Base-by-base conservation (phyloP, 768 basidiomycete genomes). In the Tulasnella sp. region DNA sequence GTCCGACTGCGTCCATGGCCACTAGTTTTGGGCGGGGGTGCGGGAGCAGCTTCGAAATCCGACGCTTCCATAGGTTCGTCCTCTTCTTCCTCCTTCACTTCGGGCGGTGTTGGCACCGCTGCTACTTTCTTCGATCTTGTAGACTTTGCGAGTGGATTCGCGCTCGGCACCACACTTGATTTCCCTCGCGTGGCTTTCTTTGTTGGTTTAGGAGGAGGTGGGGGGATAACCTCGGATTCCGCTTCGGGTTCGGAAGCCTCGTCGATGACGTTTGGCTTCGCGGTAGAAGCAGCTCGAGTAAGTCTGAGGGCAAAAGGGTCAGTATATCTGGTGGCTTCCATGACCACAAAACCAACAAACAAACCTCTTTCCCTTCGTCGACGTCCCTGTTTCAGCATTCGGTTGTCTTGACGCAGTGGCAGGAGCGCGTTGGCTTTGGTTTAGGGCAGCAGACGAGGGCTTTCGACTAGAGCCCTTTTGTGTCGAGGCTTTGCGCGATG, bases 161-260 rank as follows among this genome's bases (percentile, higher is more conserved):
- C 49, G 49, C 22, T 49, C 49, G 49, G 49, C n/a, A n/a, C 22
- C 49, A 49, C 49, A 15, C 40, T 52, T 37, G 72, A 52, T 9
- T 40, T 73, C 36, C 36, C 49, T 19, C 42, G 39, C 22, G 72
- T 49, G 52, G 42, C n/a, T 45, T 39, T 36, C 49, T 73, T 73
- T 42, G 40, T 54, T 34, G 72, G 72, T 54, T 73, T 73, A 8
- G 52, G 40, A 34, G 45, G 39, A 29, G 39, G 19, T 40, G 5
- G 19, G 34, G 38, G 38, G 14, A 39, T 38, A 38, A 39, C 70
- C 38, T 40, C 39, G 3, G 40, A 34, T 25, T 54, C 72, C 12
- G 72, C 34, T 52, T 73, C 72, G 42, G 25, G 34, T 54, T 73
- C 72, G 29, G 42, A 36, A 54, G 34, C 42, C 49, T 73, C 72